These are phyloP conservation scores for Juglanconis oblonga DNA, from an alignment of 2,329 filamentous ascomycete species.

Conservation along the genomic window DNA sequence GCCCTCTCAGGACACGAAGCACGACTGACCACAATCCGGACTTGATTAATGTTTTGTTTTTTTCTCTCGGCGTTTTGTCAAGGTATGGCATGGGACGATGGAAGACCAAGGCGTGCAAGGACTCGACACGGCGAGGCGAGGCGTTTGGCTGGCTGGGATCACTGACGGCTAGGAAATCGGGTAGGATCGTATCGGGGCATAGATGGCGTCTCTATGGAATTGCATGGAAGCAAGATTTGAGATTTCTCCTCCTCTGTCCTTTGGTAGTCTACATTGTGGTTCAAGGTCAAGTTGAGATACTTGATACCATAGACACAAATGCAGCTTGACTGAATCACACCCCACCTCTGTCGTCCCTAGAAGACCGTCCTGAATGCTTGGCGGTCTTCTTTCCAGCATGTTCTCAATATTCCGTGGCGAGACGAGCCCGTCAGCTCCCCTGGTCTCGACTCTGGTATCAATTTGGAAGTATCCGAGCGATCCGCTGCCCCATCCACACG, in stretches of 20 bases:
- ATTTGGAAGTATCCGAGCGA: no score
- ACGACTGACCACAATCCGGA: slow-evolving; percentile 1
- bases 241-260: background rate
- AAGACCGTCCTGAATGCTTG: no score
- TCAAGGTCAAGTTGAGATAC: background rate
- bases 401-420: no score
- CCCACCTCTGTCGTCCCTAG: background rate
- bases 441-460: no score
- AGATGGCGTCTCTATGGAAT: background rate
- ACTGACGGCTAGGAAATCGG: background rate
- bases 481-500: no score
- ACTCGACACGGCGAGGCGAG: background rate
- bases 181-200: background rate
- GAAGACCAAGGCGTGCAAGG: background rate
- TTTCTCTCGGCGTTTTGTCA: background rate
- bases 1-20: slow-evolving; percentile 11
- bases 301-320: background rate
- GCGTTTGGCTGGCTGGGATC: background rate
- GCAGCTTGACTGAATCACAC: background rate
- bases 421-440: no score
- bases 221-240: background rate
- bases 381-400: no score
- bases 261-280: background rate
- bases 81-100: background rate
- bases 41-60: background rate